Base-by-base conservation (phyloP, 495 filamentous ascomycete genomes). In the Hyaloscypha hepaticicola region DNA sequence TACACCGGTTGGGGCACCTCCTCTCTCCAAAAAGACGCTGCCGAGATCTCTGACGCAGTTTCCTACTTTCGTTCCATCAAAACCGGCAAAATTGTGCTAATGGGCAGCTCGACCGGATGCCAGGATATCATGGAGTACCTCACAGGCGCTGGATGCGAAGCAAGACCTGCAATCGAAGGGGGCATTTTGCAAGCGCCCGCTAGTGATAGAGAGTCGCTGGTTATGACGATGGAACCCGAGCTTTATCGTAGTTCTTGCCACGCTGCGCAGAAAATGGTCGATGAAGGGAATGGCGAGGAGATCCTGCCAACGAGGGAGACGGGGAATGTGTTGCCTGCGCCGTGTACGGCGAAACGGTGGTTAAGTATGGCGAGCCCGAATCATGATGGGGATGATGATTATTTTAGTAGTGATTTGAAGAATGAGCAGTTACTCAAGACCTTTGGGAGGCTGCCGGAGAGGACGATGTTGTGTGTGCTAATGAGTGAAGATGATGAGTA, bases 41-140 rank as follows among this genome's bases (percentile, higher is more conserved):
- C 81, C 24, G 92, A 99, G 73, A 82, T 97, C 51, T 82, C 79
- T 0, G 76, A 84, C 24, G 82, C 89, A 57, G 89, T 97, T n/a
- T 72, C 78, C 22, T 93, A 93, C 71, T 84, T 97, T 56, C 79
- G 79, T 3, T 61, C 52, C 16, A 69, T 72, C 7, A 73, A 73
- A n/a, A 64, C 76, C 16, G 74, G 75, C 9, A 91, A 88, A 71
- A 78, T 96, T n/a, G 88, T 94, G 9, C 73, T 97, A 12, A 85
- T 99, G 83, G 95, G 95, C 11, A 92, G 96, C 67, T 93, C 89
- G 3, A 85, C 81, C 12, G 95, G 95, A 2, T 92, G 90, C 65
- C 95, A 96, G 77, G 92, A 96, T 71, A 86, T 90, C 33, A 82
- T 97, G 74, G 85, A 90, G 61, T 96, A 95, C 70, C 75, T 90